Base-by-base conservation (phyloP, 2,329 filamentous ascomycete species). In the Mariannaea sp. region DNA sequence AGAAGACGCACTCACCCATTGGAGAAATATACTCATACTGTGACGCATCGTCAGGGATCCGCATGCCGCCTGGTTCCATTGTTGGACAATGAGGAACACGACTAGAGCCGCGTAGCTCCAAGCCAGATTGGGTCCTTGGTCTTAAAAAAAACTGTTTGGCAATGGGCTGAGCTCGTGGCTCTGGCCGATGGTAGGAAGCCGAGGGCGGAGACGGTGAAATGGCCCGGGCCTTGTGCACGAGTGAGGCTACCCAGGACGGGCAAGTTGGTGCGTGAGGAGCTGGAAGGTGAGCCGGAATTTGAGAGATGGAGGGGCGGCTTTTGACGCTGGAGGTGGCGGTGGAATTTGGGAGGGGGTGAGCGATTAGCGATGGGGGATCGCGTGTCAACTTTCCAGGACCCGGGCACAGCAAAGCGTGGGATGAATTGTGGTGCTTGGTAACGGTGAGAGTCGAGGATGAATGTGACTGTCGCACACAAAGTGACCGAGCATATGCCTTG, bases 1-100 rank as follows among this genome's bases (percentile, higher is more conserved):
- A 61, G 67, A 71, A 62, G 63, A 64, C 62, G 55, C 64, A 73
- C 80, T 78, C 71, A 83, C 81, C 81, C 71, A 83, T 80, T 70
- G 80, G 81, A 65, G 73, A 75, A 61, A 83, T 75, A 71, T 77
- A 80, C 58, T 73, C 68, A 53, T 67, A 39, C 36, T 24, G 19
- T 57, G 73, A 71, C 62, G 71, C 72, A 71, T 75, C 73, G 69
- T 68, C 75, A 73, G 73, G 75, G 73, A 72, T 75, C 68, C 74
- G 76, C 74, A 75, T 73, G 66, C 65, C 65, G 66, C 66, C 64
- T 59, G 68, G 65, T 64, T 74, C 74, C 74, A 75, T 76, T 62
- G 61, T 69, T 48, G 57, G 46, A 47, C 56, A 52, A 29, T 48
- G 48, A 35, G 39, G 49, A 57, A 45, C 56, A 58, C 54, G 27